Evolutionary conservation across 169 alveolate species (phyloP).

Genomic region (Theileria orientalis): DNA sequence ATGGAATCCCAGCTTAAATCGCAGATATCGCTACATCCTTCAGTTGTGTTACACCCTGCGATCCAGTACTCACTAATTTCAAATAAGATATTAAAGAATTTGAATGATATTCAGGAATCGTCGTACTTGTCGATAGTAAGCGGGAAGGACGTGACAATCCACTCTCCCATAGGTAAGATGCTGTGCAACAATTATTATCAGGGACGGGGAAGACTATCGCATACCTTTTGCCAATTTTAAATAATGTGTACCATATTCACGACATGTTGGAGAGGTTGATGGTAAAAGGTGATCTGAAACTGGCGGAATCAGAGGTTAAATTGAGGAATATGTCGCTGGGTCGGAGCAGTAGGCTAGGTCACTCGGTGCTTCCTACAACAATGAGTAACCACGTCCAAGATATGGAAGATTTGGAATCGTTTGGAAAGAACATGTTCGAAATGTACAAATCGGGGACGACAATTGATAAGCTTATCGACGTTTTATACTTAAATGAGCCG

Average conservation of each 20-base stretch:
- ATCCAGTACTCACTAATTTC: conserved; percentile 30
- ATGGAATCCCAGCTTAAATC: background rate
- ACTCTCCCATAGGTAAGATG: conserved; percentile 53
- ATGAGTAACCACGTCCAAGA: conserved; percentile 33
- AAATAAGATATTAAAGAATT: conserved; percentile 41
- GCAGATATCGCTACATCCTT: background rate
- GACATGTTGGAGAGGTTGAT: conserved; percentile 69
- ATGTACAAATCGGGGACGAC: conserved; percentile 16
- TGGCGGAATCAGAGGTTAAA: conserved; percentile 6
- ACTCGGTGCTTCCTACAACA: conserved; percentile 55
- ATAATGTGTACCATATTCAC: conserved; percentile 72
- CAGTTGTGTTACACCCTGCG: conserved; percentile 44
- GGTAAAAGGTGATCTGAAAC: conserved; percentile 8
- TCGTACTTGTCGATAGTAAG: conserved; percentile 68
- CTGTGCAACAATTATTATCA: background rate
- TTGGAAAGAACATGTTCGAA: conserved; percentile 13
- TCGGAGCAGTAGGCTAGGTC: conserved; percentile 41
- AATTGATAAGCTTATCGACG: conserved; percentile 37
- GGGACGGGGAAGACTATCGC: conserved; percentile 79
- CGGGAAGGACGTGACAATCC: conserved; percentile 72
- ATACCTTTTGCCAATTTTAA: conserved; percentile 70
- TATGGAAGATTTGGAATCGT: conserved; percentile 2
- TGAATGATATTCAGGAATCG: conserved; percentile 66
- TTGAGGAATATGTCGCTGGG: conserved; percentile 38
- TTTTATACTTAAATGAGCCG: conserved; percentile 29